These are phyloP conservation scores for Stevia rebaudiana DNA, from an alignment of 140 eudicot genomes.

Conservation along the genomic window DNA sequence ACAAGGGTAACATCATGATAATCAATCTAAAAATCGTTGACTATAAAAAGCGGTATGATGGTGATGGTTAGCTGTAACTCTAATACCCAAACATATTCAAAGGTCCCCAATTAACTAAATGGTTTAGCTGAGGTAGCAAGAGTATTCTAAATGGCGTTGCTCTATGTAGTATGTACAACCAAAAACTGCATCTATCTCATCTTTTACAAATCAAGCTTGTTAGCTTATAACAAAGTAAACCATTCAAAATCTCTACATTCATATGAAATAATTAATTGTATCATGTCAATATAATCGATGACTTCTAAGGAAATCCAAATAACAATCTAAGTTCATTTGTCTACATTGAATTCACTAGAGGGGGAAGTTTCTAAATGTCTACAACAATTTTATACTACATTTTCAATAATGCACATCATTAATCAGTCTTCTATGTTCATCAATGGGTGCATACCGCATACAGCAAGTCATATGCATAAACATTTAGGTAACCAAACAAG, in stretches of 20 bases:
- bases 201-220: no score
- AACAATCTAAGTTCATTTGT: neutral
- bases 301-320: no score
- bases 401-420: neutral
- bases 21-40: neutral
- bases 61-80: neutral
- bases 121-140: neutral
- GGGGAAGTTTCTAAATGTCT: neutral
- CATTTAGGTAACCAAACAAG: neutral
- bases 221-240: no score
- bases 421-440: constrained; percentile 2
- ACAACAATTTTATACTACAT: neutral
- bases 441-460: neutral
- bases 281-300: neutral
- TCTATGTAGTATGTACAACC: no score
- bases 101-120: neutral
- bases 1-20: neutral
- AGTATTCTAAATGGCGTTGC: neutral
- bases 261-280: neutral
- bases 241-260: neutral
- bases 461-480: constrained; percentile 2
- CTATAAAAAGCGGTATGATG: neutral
- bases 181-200: no score
- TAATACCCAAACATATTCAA: neutral
- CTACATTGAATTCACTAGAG: neutral